Evolutionary conservation across 192 early-diverging fungal species (phyloP).

Genomic region (Podila verticillata): DNA sequence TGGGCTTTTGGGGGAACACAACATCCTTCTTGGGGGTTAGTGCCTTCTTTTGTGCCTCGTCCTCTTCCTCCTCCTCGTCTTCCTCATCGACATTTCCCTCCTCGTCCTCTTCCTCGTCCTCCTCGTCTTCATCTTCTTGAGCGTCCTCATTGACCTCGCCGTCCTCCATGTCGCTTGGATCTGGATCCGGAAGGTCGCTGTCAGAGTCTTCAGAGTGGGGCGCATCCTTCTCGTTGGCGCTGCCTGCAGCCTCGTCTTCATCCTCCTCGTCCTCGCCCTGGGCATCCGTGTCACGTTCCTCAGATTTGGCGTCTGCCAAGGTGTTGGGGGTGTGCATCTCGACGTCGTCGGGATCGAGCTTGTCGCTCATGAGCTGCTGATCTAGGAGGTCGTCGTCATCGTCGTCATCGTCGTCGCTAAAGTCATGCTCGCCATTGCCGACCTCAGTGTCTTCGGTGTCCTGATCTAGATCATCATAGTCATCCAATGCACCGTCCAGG

Average conservation of each 20-base stretch:
- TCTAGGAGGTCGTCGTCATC: constrained; percentile 27
- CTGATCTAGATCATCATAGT: constrained; percentile 47
- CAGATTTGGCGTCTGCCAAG: background rate
- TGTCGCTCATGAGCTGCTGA: constrained; percentile 8
- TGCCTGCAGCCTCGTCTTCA: constrained; percentile 3
- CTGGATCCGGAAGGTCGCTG: constrained; percentile 36
- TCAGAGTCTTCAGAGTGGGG: constrained; percentile 44
- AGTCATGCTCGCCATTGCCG: constrained; percentile 35
- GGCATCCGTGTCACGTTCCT: constrained; percentile 1
- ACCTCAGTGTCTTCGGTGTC: constrained; percentile 51
- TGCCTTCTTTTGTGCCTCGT: constrained; percentile 10
- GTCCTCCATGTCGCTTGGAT: constrained; percentile 43
- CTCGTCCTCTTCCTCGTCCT: constrained; percentile 19
- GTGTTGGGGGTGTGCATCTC: constrained; percentile 1
- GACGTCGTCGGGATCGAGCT: constrained; percentile 1
- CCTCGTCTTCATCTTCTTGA: constrained; percentile 22
- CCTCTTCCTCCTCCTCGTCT: constrained; percentile 20
- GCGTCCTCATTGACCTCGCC: constrained; percentile 3
- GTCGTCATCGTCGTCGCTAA: constrained; percentile 38
- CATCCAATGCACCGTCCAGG: constrained; percentile 46
- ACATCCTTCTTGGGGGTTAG: constrained; percentile 7
- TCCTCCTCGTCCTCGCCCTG: constrained; percentile 19
- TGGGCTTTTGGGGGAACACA: constrained; percentile 27
- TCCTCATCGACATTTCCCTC: constrained; percentile 11
- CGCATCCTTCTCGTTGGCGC: constrained; percentile 2